phyloP scores from a whole-genome alignment of 345 rosid genomes.

The Cochlearia excelsa region DNA sequence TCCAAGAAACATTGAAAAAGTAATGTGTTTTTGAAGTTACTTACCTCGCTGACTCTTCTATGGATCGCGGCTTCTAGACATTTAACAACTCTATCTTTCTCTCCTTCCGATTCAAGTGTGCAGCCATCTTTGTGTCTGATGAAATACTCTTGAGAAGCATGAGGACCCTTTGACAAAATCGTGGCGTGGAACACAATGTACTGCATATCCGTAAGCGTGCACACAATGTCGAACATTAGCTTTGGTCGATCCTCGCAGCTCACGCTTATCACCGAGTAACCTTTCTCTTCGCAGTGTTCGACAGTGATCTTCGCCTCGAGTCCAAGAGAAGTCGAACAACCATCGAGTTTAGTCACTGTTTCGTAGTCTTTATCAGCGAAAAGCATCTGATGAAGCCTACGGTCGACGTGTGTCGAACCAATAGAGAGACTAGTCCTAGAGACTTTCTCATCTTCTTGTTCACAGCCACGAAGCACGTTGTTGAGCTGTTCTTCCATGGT shows the following conservation, averaged over 20 bases:
- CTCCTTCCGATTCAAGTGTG: conserved; percentile 72
- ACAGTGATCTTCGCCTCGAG: conserved; percentile 56
- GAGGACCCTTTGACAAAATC: conserved; percentile 68
- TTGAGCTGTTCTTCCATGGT: conserved; percentile 77
- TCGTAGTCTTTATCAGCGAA: conserved; percentile 95
- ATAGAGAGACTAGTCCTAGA: conserved; percentile 69
- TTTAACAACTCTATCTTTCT: conserved; percentile 79
- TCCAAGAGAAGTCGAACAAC: conserved; percentile 37
- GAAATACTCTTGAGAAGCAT: conserved; percentile 84
- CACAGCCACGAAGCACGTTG: conserved; percentile 67
- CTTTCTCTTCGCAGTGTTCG: conserved; percentile 72
- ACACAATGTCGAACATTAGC: conserved; percentile 87
- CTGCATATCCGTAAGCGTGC: conserved; percentile 96
- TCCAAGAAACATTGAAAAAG: conserved; percentile 12
- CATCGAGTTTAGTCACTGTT: conserved; percentile 41
- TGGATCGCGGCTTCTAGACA: conserved; percentile 86
- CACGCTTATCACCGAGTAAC: conserved; percentile 75
- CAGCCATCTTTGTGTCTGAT: conserved; percentile 95
- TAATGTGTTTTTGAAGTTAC: conserved; percentile 13
- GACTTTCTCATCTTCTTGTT: conserved; percentile 53
- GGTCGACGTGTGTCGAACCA: conserved; percentile 84
- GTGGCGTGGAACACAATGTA: conserved; percentile 91
- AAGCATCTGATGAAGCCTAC: conserved; percentile 91
- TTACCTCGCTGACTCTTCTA: conserved; percentile 89
- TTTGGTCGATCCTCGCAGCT: conserved; percentile 78